Evolutionary conservation across 176 grass and related monocot species (phyloP), one percentile per base, ranked within the genome.

Genomic region (Stipa capillata): DNA sequence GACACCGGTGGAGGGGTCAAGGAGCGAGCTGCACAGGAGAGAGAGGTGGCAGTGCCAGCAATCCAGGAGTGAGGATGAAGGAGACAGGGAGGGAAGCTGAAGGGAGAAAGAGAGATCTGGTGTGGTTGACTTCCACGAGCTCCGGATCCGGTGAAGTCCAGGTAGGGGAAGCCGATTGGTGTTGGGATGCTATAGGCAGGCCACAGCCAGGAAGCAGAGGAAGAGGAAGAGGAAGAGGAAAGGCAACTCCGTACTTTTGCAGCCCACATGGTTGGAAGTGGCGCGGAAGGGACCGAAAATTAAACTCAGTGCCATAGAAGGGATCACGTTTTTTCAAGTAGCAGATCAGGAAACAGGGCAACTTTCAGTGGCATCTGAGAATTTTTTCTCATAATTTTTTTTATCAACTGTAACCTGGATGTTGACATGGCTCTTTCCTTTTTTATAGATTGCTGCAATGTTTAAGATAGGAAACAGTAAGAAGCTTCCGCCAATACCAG

Each of bases 391-490:
- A 47, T 69, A 21, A 2, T 42, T 54, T 45, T n/a, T 52, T 76
- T n/a, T 64, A 57, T 7, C 23, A 55, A 28, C 62, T 75, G 13
- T 60, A 41, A 74, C 21, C 61, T 69, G 53, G 45, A 71, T 72
- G 40, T 47, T 65, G 53, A 78, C 59, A 54, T 24, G n/a, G 23
- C 2, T 79, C 48, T 70, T 31, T 71, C 56, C 25, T 59, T 43
- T 50, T 81, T 20, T 83, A 69, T 60, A 99, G 96, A 99, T 99
- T 81, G 96, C 96, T 42, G 96, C 92, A 74, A 85, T 99, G 86
- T 99, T 99, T 83, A 99, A 99, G 82, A 99, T 99, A 74, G 88
- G 88, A 49, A 99, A 99, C 69, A 93, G 96, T 62, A 99, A 95
- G 78, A 92, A 99, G 42, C 90, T 99, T 79, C 96, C 96, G 40